Percentiles rank a stretch among this genome's conserved stretches.
Conservation (phyloP, 2,329 filamentous ascomycete genomes). For the Blastomyces parvus region DNA sequence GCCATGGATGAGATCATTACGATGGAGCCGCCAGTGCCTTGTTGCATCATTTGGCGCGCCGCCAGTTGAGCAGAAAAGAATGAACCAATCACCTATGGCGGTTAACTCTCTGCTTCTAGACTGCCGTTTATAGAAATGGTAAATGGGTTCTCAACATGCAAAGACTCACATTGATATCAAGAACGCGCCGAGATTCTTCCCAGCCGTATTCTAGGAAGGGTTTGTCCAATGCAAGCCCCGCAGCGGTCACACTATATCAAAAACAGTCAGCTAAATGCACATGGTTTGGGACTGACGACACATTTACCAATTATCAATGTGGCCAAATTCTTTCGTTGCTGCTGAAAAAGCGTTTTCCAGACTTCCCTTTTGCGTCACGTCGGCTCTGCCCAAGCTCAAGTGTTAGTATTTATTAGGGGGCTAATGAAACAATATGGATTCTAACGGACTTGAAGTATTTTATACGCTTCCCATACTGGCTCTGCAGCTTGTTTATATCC, state of each 20-base stretch:
- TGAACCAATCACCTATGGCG: slow-evolving; percentile 31
- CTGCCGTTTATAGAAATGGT: background rate
- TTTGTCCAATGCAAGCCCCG: slow-evolving; percentile 37
- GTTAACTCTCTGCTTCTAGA: background rate
- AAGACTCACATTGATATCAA: slow-evolving; percentile 35
- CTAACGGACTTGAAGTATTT: slow-evolving; percentile 4
- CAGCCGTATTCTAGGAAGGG: slow-evolving; percentile 39
- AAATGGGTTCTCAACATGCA: background rate
- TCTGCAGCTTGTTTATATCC: slow-evolving; percentile 6
- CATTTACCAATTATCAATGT: slow-evolving; percentile 7
- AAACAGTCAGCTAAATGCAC: background rate
- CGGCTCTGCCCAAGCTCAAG: background rate
- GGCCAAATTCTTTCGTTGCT: slow-evolving; percentile 5
- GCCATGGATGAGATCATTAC: slow-evolving; percentile 34
- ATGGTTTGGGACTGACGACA: background rate
- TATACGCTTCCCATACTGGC: background rate
- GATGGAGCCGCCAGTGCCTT: slow-evolving; percentile 33
- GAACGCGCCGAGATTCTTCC: slow-evolving; percentile 34
- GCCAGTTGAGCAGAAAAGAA: slow-evolving; percentile 36
- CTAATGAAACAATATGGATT: background rate
- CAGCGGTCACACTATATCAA: slow-evolving; percentile 4
- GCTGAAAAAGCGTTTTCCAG: slow-evolving; percentile 3
- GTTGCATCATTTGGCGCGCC: slow-evolving; percentile 34
- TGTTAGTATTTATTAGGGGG: background rate
- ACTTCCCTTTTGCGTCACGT: slow-evolving; percentile 5